phyloP scores from a whole-genome alignment of 2,329 filamentous ascomycete genomes.

The Aspergillus udagawae region DNA sequence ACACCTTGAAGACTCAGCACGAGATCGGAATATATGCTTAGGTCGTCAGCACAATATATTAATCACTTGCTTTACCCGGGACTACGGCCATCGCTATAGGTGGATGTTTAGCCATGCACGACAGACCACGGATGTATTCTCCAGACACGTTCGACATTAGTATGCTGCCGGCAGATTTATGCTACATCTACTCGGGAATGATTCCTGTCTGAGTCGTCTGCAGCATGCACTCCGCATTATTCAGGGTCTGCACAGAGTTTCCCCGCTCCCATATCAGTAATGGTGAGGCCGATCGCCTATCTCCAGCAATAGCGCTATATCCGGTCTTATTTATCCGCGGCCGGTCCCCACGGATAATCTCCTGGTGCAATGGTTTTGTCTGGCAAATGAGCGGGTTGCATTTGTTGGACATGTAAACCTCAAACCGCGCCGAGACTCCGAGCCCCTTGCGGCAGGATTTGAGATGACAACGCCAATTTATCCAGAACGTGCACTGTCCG shows the following conservation, averaged over 20 bases:
- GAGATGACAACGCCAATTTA: background rate
- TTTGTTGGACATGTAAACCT: background rate
- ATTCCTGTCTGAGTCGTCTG: background rate
- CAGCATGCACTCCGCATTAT: background rate
- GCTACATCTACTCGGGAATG: too few species aligned
- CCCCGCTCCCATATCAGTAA: background rate
- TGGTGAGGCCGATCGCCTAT: background rate
- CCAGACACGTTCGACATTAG: background rate
- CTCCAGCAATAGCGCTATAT: background rate
- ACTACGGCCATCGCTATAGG: background rate
- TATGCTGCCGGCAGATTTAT: background rate
- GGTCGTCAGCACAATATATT: too few species aligned
- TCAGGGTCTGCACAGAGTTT: background rate
- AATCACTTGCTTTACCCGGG: too few species aligned
- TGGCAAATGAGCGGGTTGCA: background rate
- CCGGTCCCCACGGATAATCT: background rate
- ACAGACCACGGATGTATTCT: background rate
- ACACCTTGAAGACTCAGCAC: too few species aligned
- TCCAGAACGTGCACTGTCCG: background rate
- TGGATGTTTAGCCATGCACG: background rate
- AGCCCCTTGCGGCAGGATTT: background rate
- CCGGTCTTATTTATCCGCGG: background rate
- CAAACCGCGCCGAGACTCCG: background rate
- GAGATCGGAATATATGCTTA: too few species aligned
- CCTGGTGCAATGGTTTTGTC: background rate